These are phyloP conservation scores for Calocybe gangraenosa DNA, from an alignment of 768 basidiomycete species.

Conservation along the genomic window DNA sequence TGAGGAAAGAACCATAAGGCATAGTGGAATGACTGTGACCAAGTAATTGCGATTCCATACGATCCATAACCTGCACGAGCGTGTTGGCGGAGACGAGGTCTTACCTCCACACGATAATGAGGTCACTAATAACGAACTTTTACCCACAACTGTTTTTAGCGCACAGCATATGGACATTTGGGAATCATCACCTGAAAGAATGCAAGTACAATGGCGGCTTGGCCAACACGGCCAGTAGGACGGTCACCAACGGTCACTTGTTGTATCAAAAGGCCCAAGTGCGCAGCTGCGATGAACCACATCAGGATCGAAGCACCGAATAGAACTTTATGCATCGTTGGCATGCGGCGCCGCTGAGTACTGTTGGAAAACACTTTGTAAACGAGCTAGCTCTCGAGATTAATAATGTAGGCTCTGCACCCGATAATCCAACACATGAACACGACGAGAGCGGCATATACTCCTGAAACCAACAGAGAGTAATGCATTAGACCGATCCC, in stretches of 20 bases:
- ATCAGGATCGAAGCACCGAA: conserved; percentile 9
- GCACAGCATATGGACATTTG: no score
- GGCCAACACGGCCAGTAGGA: no score
- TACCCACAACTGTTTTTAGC: no score
- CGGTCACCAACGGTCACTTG: neutral
- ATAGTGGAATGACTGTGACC: conserved; percentile 5
- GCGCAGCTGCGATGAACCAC: conserved; percentile 9
- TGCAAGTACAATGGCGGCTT: conserved; percentile 4
- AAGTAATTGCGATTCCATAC: conserved; percentile 10
- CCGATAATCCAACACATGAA: no score
- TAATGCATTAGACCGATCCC: no score
- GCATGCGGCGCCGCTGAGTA: neutral
- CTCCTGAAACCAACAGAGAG: no score
- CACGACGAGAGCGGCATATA: no score
- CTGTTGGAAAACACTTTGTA: no score
- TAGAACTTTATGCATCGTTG: conserved; percentile 3
- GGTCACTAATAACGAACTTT: conserved; percentile 13
- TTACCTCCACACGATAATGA: conserved; percentile 15
- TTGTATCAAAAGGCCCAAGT: conserved; percentile 9
- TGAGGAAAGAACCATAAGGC: conserved; percentile 7
- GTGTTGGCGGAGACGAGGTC: no score
- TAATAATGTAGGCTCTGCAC: neutral
- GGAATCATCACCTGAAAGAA: neutral
- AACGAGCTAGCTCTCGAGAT: no score
- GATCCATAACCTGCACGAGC: no score